A percentile compares a stretch with the other conserved stretches of the same genome.
Evolutionary conservation across 306 rosid species (phyloP).

Genomic region (Arachis hypogaea): DNA sequence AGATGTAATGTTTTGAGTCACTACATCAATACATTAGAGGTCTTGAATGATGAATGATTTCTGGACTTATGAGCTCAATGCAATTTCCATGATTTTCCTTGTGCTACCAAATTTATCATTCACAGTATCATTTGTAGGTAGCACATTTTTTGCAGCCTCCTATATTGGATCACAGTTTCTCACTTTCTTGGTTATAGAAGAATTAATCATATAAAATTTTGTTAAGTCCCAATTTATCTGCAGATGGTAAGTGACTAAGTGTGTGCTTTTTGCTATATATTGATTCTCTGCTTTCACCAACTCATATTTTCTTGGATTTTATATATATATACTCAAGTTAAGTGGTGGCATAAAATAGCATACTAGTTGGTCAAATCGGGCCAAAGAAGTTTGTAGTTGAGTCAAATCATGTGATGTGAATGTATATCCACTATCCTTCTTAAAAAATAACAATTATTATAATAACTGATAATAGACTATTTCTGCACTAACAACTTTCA

Average conservation of each 20-base stretch:
- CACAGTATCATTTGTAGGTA: background rate
- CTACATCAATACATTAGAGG: slow-evolving; percentile 1
- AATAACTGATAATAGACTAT: background rate
- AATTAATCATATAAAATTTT: slow-evolving; percentile 6
- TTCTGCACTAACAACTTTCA: slow-evolving; percentile 29
- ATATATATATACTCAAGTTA: slow-evolving; percentile 30
- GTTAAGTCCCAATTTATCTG: background rate
- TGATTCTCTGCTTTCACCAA: background rate
- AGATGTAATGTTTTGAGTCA: background rate
- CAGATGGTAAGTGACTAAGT: background rate
- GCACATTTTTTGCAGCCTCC: slow-evolving; percentile 34
- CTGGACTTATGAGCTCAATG: slow-evolving; percentile 37
- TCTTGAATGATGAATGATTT: background rate
- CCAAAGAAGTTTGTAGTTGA: slow-evolving; percentile 37
- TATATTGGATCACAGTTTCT: slow-evolving; percentile 28
- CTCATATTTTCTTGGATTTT: slow-evolving; percentile 13
- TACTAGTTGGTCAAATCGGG: slow-evolving; percentile 58
- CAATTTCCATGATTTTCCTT: slow-evolving; percentile 36
- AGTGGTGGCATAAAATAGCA: slow-evolving; percentile 35
- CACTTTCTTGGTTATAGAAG: slow-evolving; percentile 6
- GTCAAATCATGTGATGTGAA: slow-evolving; percentile 48
- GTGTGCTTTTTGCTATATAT: slow-evolving; percentile 7
- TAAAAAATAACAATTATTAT: background rate
- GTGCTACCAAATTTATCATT: background rate
- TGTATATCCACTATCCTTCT: slow-evolving; percentile 25